Percentiles rank a stretch among this genome's conserved stretches.
Conservation (phyloP, 1,284 basidiomycete species). For the Ganoderma lucidum region DNA sequence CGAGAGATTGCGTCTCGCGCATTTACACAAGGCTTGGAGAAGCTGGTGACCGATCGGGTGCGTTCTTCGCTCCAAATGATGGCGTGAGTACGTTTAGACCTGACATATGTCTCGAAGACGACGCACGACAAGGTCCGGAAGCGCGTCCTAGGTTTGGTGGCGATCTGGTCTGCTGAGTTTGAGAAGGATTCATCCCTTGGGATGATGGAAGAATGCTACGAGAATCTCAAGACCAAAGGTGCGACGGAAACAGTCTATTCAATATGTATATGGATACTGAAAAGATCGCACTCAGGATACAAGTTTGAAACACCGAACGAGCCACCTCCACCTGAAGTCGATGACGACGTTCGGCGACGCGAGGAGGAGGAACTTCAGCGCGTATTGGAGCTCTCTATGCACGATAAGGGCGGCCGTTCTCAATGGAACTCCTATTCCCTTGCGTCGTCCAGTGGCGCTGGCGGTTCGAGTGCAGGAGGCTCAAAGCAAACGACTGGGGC, state of each 20-base stretch:
- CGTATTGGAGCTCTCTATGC: slow-evolving; percentile 88
- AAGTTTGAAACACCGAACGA: slow-evolving; percentile 75
- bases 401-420: slow-evolving; percentile 83
- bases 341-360: slow-evolving; percentile 81
- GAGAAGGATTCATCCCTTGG: slow-evolving; percentile 84
- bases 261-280: background rate
- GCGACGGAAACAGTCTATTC: slow-evolving; percentile 32
- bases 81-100: background rate
- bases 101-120: slow-evolving; percentile 55
- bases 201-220: slow-evolving; percentile 92
- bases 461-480: slow-evolving; percentile 47
- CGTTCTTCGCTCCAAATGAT: slow-evolving; percentile 12
- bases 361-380: slow-evolving; percentile 95
- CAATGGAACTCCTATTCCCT: slow-evolving; percentile 56
- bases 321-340: slow-evolving; percentile 70
- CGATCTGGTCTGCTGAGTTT: slow-evolving; percentile 89
- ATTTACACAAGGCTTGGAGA: slow-evolving; percentile 90
- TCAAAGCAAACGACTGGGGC: slow-evolving; percentile 33
- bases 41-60: slow-evolving; percentile 89
- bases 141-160: slow-evolving; percentile 78
- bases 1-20: slow-evolving; percentile 90
- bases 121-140: slow-evolving; percentile 91
- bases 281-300: slow-evolving; percentile 55
- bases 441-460: slow-evolving; percentile 51
- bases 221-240: slow-evolving; percentile 87